Base-by-base conservation (phyloP, 1,139 yeast genomes). In the Spathaspora jeffriesii region DNA sequence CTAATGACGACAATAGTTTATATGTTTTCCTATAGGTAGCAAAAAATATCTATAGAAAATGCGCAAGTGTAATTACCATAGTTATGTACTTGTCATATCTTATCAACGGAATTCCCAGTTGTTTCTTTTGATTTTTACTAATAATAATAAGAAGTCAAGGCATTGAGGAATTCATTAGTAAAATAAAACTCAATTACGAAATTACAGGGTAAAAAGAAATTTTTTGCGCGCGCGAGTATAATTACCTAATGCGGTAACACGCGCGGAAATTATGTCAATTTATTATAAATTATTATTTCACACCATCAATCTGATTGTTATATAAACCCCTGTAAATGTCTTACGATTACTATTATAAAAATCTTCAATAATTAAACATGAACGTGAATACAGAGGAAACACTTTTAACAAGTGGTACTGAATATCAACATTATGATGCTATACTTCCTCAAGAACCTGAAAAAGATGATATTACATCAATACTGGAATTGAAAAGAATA, bases 361-460 rank as follows among this genome's bases (percentile, higher is more conserved):
- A n/a, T n/a, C n/a, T n/a, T n/a, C n/a, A n/a, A 13, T 15, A 11
- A 13, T 14, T 34, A 17, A 34, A 2, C 10, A 34, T 23, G 42
- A 43, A 20, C 15, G 66, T 67, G 69, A 65, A 63, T 54, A 62
- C 63, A 10, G 68, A 66, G 47, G 71, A 67, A 50, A 61, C 67
- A 42, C 58, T 69, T 44, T 60, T 70, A 40, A 58, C 56, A 2
- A 71, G 71, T 6, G 60, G 58, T 1, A 57, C 55, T 48, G 67
- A 65, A 43, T 49, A 49, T 42, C 58, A 53, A 23, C 50, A 54
- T 40, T 63, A 63, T 45, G 59, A 54, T 30, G 44, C 50, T 14
- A 47, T 49, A 8, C 44, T 42, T 21, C 52, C 49, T 20, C 47
- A 57, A 23, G 42, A 43, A 22, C 47, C 47, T 14, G 47, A 47